Evolutionary conservation across 805 yeast genomes (phyloP), one percentile per base, ranked within the genome.

Genomic region (Sungouiella blattae): DNA sequence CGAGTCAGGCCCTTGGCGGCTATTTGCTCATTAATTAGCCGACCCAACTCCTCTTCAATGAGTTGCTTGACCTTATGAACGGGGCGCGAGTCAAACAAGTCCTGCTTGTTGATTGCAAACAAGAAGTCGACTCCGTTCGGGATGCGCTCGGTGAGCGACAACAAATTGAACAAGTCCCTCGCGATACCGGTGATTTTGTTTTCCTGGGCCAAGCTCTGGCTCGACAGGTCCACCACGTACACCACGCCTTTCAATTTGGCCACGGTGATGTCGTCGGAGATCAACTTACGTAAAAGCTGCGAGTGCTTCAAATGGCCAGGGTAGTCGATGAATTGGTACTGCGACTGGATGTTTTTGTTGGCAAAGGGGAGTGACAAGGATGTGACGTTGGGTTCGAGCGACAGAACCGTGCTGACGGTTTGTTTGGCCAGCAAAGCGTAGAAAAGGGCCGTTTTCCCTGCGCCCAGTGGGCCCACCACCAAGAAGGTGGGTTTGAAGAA

Each of bases 281-380:
- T 52, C 44, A 72, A 63, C 37, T 74, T 73, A 35, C 73, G 71
- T 39, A 78, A 64, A 33, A 80, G 62, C 38, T 77, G 75, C 35
- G 74, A 75, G 46, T 89, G 75, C 58, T 87, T 87, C 36, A 74
- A 63, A 60, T 84, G 88, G n/a, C 97, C 96, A 2, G 98, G 98
- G 43, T 79, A 79, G 52, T 91, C 98, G 33, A 83, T 70, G 26
- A 89, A 57, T 41, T 71, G 76, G 51, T 41, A 67, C 20, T 45
- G 37, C 64, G 72, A 37, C 50, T 60, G 39, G 57, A 69, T 47
- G 52, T 61, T 31, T 43, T 63, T 35, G 32, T 52, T 57, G 26
- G 69, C 44, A 28, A 66, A 47, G 4, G 73, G 73, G 11, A 67
- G 44, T n/a, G 40, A 36, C 11, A 67, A 32, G 8, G 46, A 41